phyloP scores from a whole-genome alignment of 768 basidiomycete species.

The Ephemerocybe angulata region DNA sequence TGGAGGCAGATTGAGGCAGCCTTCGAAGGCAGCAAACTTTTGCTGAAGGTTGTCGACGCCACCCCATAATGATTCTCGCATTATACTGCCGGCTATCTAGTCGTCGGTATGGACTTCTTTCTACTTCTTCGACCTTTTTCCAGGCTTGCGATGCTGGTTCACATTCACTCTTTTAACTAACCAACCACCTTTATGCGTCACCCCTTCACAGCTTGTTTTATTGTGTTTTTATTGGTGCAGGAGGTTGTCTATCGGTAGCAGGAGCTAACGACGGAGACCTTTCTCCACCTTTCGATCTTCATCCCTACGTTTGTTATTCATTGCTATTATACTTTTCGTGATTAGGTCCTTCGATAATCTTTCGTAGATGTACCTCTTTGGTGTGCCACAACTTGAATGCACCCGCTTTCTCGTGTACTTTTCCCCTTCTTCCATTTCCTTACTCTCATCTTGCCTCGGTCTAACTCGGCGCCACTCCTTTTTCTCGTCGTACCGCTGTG shows the following conservation, averaged over 20 bases:
- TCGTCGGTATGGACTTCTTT: not conserved
- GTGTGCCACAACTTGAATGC: not conserved
- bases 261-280: not conserved
- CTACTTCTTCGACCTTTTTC: not conserved
- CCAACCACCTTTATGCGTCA: not conserved
- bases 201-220: slow-evolving; percentile 4
- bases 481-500: not conserved
- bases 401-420: not conserved
- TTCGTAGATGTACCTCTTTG: not conserved
- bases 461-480: not conserved
- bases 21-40: slow-evolving; percentile 48
- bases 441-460: not conserved
- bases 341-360: not conserved
- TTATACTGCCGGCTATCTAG: slow-evolving; percentile 2
- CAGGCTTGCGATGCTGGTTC: not conserved
- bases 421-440: not conserved
- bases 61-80: slow-evolving; percentile 4
- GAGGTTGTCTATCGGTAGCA: not conserved
- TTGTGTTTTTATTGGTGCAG: not conserved
- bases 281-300: not conserved
- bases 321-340: not conserved
- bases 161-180: not conserved
- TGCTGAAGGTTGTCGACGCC: slow-evolving; percentile 51
- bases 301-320: not conserved
- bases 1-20: slow-evolving; percentile 51